Evolutionary conservation across 306 rosid genomes (phyloP), one percentile per base, ranked within the genome.

Genomic region (Prunus persica): DNA sequence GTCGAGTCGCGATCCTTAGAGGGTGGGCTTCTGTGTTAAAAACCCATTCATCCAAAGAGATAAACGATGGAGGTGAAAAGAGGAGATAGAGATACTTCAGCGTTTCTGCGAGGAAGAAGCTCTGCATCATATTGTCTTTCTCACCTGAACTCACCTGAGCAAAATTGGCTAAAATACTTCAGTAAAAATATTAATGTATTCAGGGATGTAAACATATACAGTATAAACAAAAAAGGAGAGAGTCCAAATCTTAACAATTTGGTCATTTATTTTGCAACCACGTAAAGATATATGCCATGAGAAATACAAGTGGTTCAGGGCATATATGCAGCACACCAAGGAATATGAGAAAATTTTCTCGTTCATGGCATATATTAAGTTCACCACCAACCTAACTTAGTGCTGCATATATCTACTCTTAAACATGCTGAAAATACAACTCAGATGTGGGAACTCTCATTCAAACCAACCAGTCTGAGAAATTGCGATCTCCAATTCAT

Each of bases 11-110:
- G 67, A 87, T 87, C 79, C 86, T 83, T 61, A 85, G 76, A 79
- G 91, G 91, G 79, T 89, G 93, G 43, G 89, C 91, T 80, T 87
- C 93, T 7, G 93, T 87, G 85, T 89, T 86, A 78, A 89, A 86
- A 80, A 89, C 93, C 90, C 93, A 89, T 72, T 83, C 86, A 63
- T 89, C 88, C 71, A 87, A 84, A 63, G 93, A 67, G 65, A 89
- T 71, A 61, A 87, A 65, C 18, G 88, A 87, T 9, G 93, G 65
- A 71, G 91, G 91, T 6, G 93, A 89, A 83, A 89, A 89, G 62
- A 89, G 76, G 66, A 89, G 93, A 75, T 87, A 87, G 80, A 87
- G 91, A 60, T 85, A 89, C 79, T 87, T 87, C 15, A 89, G 86
- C 22, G 91, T 89, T 83, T 87, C 93, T 28, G 93, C 86, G 4